Evolutionary conservation across 192 early-diverging fungal genomes (phyloP).

Genomic region (Umbelopsis ramanniana): DNA sequence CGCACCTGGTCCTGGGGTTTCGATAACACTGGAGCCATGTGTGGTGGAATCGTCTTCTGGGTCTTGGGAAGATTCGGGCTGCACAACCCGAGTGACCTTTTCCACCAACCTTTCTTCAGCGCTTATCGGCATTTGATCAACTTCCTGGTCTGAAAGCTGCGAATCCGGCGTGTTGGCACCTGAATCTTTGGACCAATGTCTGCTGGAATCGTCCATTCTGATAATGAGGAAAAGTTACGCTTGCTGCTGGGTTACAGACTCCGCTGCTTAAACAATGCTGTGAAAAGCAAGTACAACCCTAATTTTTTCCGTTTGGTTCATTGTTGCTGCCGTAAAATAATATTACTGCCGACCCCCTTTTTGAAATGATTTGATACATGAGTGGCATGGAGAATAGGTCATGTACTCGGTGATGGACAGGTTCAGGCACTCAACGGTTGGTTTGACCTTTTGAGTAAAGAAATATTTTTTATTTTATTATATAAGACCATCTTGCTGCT

Average conservation of each 20-base stretch:
- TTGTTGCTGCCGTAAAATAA: no score
- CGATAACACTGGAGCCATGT: neutral
- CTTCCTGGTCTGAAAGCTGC: constrained; percentile 14
- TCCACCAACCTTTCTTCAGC: constrained; percentile 6
- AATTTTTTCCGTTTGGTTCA: no score
- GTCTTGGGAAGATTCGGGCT: neutral
- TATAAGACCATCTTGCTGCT: neutral
- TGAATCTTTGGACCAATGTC: constrained; percentile 21
- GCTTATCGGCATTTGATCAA: neutral
- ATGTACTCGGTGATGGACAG: no score
- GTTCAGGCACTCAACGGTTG: no score
- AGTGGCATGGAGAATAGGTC: no score
- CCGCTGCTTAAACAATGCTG: no score
- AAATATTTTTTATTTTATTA: constrained; percentile 4
- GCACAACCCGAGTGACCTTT: constrained; percentile 8
- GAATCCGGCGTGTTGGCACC: constrained; percentile 49
- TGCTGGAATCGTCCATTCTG: constrained; percentile 18
- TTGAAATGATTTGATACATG: no score
- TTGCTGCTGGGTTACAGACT: no score
- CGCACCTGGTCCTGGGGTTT: neutral
- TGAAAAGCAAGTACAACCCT: no score
- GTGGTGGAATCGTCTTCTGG: no score
- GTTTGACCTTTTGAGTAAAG: no score
- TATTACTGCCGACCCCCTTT: no score
- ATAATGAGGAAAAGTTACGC: neutral